These are phyloP conservation scores for Populus tremula DNA, from an alignment of 345 rosid species.

Conservation along the genomic window DNA sequence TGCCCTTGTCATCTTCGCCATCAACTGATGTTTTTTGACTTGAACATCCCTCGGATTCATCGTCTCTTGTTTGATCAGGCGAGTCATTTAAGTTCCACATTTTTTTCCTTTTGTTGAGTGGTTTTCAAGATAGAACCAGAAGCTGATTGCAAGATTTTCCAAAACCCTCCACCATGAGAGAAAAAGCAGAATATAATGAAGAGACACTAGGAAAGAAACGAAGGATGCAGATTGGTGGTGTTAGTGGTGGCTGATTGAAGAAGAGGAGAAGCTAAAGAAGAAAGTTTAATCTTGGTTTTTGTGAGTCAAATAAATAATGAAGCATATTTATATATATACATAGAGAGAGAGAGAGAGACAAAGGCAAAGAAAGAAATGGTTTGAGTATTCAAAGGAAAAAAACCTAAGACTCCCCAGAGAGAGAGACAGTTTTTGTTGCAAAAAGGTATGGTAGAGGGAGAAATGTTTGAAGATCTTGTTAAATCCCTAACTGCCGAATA, in stretches of 20 bases:
- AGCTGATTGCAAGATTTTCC: background rate
- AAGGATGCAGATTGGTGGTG: background rate
- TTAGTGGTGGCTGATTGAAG: background rate
- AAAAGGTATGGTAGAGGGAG: background rate
- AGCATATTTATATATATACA: background rate
- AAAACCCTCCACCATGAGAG: background rate
- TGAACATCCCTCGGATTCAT: slow-evolving; percentile 51
- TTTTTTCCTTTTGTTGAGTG: slow-evolving; percentile 10
- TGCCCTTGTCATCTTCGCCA: slow-evolving; percentile 55
- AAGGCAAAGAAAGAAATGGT: background rate
- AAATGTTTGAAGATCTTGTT: slow-evolving; percentile 16
- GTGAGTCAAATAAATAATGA: background rate
- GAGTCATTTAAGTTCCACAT: slow-evolving; percentile 86
- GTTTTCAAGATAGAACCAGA: background rate
- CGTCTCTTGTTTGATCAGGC: slow-evolving; percentile 46
- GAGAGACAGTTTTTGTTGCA: slow-evolving; percentile 12
- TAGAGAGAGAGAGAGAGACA: background rate
- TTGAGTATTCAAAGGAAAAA: slow-evolving; percentile 10
- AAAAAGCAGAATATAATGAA: background rate
- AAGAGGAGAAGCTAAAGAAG: slow-evolving; percentile 7
- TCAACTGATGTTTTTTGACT: slow-evolving; percentile 37
- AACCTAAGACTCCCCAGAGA: slow-evolving; percentile 20
- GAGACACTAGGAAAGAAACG: background rate
- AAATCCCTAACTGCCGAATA: slow-evolving; percentile 34
- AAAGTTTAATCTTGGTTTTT: background rate